phyloP scores from a whole-genome alignment of 1,284 basidiomycete species.

The Neonothopanus nambi region DNA sequence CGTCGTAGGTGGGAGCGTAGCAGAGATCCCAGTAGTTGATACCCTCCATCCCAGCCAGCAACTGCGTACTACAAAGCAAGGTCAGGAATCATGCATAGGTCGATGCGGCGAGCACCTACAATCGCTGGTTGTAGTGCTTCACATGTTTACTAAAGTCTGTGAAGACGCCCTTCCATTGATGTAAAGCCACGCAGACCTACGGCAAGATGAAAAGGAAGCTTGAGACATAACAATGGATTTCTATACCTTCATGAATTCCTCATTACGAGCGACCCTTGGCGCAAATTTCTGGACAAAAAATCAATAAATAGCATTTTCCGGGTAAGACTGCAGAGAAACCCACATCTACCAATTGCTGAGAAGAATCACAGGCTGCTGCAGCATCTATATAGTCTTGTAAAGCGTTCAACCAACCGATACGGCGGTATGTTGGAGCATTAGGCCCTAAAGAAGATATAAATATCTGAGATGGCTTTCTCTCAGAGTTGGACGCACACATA shows the following conservation, averaged over 20 bases:
- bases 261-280: slow-evolving; percentile 16
- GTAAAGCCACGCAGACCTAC: slow-evolving; percentile 35
- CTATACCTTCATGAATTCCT: slow-evolving; percentile 31
- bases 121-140: slow-evolving; percentile 28
- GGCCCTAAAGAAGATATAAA: too few species aligned
- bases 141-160: slow-evolving; percentile 17
- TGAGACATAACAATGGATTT: neutral
- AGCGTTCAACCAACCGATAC: slow-evolving; percentile 12
- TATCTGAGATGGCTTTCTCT: too few species aligned
- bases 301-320: slow-evolving; percentile 3
- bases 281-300: neutral
- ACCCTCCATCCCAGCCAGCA: slow-evolving; percentile 35
- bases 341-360: slow-evolving; percentile 14
- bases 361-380: slow-evolving; percentile 6
- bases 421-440: neutral
- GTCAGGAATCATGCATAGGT: neutral
- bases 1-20: slow-evolving; percentile 34
- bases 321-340: neutral
- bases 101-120: slow-evolving; percentile 27
- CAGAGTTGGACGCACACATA: too few species aligned
- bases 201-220: neutral
- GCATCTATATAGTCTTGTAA: slow-evolving; percentile 19
- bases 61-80: slow-evolving; percentile 30
- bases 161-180: slow-evolving; percentile 32
- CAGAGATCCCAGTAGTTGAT: slow-evolving; percentile 40